These are phyloP conservation scores for Immersiporthe knoxdaviesiana DNA, from an alignment of 2,329 filamentous ascomycete genomes.

Conservation along the genomic window DNA sequence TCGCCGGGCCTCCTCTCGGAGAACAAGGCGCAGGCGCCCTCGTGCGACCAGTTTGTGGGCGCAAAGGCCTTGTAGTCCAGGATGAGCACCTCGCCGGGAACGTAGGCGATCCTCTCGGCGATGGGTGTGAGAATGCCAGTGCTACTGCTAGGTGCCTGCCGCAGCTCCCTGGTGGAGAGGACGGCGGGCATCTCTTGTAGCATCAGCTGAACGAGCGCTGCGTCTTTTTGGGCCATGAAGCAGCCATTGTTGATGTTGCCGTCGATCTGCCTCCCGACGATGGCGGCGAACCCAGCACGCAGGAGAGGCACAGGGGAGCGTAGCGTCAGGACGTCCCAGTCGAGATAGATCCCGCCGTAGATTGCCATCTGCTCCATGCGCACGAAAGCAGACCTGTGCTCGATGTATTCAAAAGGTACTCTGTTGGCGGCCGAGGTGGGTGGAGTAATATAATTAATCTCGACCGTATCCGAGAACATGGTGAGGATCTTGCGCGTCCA, in stretches of 20 bases:
- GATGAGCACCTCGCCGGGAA: conserved; percentile 36
- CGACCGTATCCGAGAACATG: conserved; percentile 30
- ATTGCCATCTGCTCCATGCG: conserved; percentile 34
- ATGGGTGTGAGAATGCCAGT: conserved; percentile 35
- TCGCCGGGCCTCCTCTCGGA: conserved; percentile 10
- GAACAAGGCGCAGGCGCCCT: conserved; percentile 14
- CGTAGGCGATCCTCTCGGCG: conserved; percentile 31
- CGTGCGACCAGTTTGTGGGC: conserved; percentile 33
- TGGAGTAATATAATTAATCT: conserved; percentile 30
- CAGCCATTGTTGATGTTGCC: conserved; percentile 20
- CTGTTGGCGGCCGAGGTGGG: conserved; percentile 28
- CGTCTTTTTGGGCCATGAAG: conserved; percentile 26
- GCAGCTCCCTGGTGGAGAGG: conserved; percentile 35
- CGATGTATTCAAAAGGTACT: conserved; percentile 30
- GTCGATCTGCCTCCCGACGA: conserved; percentile 34
- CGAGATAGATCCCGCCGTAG: conserved; percentile 38
- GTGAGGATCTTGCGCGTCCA: conserved; percentile 35
- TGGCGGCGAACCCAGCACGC: conserved; percentile 33
- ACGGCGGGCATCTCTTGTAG: conserved; percentile 29
- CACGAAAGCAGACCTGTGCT: conserved; percentile 37
- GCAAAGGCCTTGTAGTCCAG: conserved; percentile 34
- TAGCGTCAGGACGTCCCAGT: conserved; percentile 36
- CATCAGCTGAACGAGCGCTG: conserved; percentile 32
- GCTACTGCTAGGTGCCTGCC: conserved; percentile 34
- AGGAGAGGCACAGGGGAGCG: conserved; percentile 33